Evolutionary conservation across 768 basidiomycete species (phyloP).

Genomic region (Lactarius akahatsu): DNA sequence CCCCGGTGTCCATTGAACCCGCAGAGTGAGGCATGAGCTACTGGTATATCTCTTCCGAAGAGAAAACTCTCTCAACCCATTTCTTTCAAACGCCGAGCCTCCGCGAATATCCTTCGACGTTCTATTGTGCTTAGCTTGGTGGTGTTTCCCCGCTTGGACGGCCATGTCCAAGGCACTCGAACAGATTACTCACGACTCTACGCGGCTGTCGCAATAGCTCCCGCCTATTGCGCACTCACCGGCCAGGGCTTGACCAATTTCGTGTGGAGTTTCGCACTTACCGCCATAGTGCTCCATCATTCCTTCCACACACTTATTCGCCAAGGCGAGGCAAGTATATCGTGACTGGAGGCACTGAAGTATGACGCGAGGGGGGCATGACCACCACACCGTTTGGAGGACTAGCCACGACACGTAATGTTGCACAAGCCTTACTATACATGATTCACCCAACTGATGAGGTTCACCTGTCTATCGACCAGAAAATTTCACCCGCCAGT

Average conservation of each 20-base stretch:
- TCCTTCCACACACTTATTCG: conserved; percentile 41
- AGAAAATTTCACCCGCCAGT: conserved; percentile 1
- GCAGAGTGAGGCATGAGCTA: conserved; percentile 30
- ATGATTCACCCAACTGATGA: not conserved
- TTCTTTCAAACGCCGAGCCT: conserved; percentile 38
- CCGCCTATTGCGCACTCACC: conserved; percentile 38
- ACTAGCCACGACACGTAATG: not conserved
- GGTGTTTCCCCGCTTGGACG: not conserved
- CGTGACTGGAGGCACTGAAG: conserved; percentile 51
- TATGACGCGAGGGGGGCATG: conserved; percentile 58
- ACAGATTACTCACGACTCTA: conserved; percentile 20
- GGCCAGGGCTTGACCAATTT: conserved; percentile 19
- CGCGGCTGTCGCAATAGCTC: conserved; percentile 47
- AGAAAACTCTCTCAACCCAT: conserved; percentile 47
- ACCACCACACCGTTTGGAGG: not conserved
- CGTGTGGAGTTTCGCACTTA: conserved; percentile 22
- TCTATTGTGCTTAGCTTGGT: conserved; percentile 16
- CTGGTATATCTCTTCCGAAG: conserved; percentile 45
- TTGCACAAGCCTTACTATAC: not conserved
- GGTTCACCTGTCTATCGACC: not conserved
- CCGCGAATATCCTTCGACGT: conserved; percentile 21
- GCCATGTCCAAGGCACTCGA: not conserved
- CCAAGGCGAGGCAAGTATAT: conserved; percentile 47
- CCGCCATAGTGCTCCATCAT: conserved; percentile 14
- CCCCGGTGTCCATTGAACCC: not conserved